Evolutionary conservation across 495 filamentous ascomycete genomes (phyloP).

Genomic region (Penicillium egyptiacum): DNA sequence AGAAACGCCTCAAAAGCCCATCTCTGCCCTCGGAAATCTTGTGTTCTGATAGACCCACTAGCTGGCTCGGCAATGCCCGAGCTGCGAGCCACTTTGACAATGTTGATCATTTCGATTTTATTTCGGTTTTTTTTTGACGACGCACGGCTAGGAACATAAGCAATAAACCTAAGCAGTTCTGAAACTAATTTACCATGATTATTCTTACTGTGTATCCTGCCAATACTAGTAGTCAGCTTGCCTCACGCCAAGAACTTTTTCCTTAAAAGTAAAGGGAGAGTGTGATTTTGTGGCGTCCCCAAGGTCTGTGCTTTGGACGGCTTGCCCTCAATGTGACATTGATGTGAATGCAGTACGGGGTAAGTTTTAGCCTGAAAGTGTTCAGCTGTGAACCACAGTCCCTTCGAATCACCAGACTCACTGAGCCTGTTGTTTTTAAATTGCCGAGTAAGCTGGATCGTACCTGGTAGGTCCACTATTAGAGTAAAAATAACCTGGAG

Average conservation of each 20-base stretch:
- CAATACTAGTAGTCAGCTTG: not conserved
- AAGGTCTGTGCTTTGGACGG: slow-evolving; percentile 8
- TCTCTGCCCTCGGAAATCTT: slow-evolving; percentile 6
- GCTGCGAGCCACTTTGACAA: slow-evolving; percentile 1
- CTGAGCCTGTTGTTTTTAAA: not conserved
- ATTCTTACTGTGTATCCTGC: not conserved
- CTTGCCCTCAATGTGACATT: slow-evolving; percentile 12
- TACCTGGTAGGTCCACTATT: not conserved
- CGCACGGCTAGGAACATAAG: not conserved
- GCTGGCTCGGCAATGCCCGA: slow-evolving; percentile 9
- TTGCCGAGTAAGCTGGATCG: not conserved
- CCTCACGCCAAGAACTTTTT: slow-evolving; percentile 1
- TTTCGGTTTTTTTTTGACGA: not conserved
- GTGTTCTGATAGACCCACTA: slow-evolving; percentile 1
- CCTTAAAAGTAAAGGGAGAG: not conserved
- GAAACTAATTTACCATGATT: not conserved
- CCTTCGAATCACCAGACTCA: not conserved
- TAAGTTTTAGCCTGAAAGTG: not conserved
- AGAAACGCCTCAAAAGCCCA: not conserved
- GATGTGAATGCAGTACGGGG: not conserved
- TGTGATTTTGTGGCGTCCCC: slow-evolving; percentile 8
- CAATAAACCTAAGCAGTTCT: not conserved
- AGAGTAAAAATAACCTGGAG: not conserved
- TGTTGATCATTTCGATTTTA: not conserved
- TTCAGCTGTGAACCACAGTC: not conserved